phyloP scores from a whole-genome alignment of 257 asterid genomes.

The Solanum chilense region DNA sequence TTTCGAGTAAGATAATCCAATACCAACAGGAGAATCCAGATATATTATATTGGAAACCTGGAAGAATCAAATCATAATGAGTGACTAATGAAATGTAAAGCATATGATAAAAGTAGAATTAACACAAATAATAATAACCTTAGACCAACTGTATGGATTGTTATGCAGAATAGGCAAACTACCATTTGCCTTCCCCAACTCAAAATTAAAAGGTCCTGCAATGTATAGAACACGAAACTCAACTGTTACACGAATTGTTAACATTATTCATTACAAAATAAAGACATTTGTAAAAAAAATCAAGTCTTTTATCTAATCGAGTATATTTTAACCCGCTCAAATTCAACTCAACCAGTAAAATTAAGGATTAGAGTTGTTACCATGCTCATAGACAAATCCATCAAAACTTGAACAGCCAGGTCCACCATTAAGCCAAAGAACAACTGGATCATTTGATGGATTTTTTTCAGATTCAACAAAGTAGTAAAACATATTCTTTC shows the following conservation, averaged over 20 bases:
- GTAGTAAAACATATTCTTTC: constrained; percentile 71
- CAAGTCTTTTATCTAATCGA: not conserved
- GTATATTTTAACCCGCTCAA: not conserved
- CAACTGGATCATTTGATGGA: constrained; percentile 74
- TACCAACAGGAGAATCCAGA: constrained; percentile 92
- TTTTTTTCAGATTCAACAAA: constrained; percentile 72
- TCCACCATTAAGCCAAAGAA: constrained; percentile 97
- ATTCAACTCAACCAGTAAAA: not conserved
- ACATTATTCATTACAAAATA: not conserved
- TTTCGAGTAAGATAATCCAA: constrained; percentile 74
- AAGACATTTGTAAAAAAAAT: not conserved
- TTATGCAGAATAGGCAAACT: constrained; percentile 73
- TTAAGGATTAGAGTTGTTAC: constrained; percentile 3
- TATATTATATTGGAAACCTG: constrained; percentile 76
- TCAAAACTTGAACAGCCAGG: constrained; percentile 99
- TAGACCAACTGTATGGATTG: constrained; percentile 92
- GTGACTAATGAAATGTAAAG: not conserved
- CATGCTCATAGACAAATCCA: constrained; percentile 91
- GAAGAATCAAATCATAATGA: not conserved
- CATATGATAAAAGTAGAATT: not conserved
- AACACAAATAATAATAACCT: constrained; percentile 40
- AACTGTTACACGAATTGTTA: not conserved
- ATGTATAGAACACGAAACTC: not conserved
- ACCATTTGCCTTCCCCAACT: constrained; percentile 34
- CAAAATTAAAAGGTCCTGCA: constrained; percentile 92